phyloP scores from a whole-genome alignment of 768 basidiomycete species.

The Pleurotus ostreatus region DNA sequence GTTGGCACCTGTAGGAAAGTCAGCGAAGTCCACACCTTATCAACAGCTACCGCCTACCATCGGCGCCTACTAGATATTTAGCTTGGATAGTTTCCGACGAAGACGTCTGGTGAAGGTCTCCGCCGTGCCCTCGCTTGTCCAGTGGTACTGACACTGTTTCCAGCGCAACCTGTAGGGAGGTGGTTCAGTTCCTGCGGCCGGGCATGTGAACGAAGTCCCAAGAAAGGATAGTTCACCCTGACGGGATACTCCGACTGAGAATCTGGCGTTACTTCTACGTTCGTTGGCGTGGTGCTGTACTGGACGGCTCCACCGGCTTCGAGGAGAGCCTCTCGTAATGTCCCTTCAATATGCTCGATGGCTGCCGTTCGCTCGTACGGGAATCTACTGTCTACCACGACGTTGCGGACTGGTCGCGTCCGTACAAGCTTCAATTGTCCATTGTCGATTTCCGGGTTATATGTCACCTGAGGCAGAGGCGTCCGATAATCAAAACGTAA shows the following conservation, averaged over 20 bases:
- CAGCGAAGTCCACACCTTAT: too few relatives aligned
- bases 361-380: conserved; percentile 3
- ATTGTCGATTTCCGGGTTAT: conserved; percentile 4
- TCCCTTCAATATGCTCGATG: conserved; percentile 7
- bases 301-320: neutral
- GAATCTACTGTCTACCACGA: conserved; percentile 3
- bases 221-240: too few relatives aligned
- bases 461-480: conserved; percentile 9
- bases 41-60: conserved; percentile 11
- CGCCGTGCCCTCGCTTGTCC: neutral
- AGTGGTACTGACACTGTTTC: neutral
- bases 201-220: too few relatives aligned
- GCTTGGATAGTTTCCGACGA: conserved; percentile 12
- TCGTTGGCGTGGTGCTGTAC: neutral
- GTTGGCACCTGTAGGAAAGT: conserved; percentile 13
- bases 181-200: too few relatives aligned
- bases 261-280: too few relatives aligned
- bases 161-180: neutral
- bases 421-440: neutral
- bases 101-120: neutral
- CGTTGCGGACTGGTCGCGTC: neutral
- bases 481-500: neutral
- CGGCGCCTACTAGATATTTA: conserved; percentile 19
- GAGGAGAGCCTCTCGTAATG: neutral
- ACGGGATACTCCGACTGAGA: too few relatives aligned